These are phyloP conservation scores for Paraphaeosphaeria minitans DNA, from an alignment of 2,329 filamentous ascomycete species.

Conservation along the genomic window DNA sequence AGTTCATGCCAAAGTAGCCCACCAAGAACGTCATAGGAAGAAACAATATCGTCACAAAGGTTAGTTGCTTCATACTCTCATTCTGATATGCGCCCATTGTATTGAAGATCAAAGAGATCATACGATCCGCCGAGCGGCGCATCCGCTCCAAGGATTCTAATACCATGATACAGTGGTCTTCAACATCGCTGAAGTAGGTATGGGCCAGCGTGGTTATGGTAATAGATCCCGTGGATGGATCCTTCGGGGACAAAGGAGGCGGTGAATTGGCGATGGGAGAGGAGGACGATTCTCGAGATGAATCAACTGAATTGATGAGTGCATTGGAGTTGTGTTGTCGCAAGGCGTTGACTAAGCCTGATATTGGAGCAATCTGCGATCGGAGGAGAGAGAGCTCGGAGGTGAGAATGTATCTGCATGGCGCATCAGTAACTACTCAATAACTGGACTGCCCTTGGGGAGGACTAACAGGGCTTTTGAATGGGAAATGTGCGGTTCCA, in stretches of 20 bases:
- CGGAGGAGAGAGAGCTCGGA: constrained; percentile 85
- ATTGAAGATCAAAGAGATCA: constrained; percentile 94
- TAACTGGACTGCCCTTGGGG: neutral
- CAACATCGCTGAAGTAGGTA: constrained; percentile 87
- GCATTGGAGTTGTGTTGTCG: constrained; percentile 70
- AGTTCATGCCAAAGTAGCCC: constrained; percentile 69
- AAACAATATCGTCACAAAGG: constrained; percentile 90
- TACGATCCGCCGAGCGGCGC: constrained; percentile 74
- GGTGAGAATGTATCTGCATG: constrained; percentile 69
- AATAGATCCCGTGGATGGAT: constrained; percentile 56
- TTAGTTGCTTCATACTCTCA: constrained; percentile 90
- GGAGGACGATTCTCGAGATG: constrained; percentile 39
- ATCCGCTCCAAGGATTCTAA: constrained; percentile 81
- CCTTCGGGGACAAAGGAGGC: constrained; percentile 26
- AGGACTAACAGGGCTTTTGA: constrained; percentile 60
- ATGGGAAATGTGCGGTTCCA: constrained; percentile 78
- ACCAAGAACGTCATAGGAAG: constrained; percentile 87
- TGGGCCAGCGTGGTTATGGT: constrained; percentile 81
- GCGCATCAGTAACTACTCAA: neutral
- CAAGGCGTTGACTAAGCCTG: constrained; percentile 81
- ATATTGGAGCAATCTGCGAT: constrained; percentile 82
- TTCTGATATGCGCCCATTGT: constrained; percentile 89
- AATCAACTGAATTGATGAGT: constrained; percentile 21
- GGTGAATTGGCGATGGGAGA: constrained; percentile 39
- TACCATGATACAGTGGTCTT: constrained; percentile 87